These are phyloP conservation scores for Colletotrichum ledebouriae DNA, from an alignment of 2,329 filamentous ascomycete species.

Conservation along the genomic window DNA sequence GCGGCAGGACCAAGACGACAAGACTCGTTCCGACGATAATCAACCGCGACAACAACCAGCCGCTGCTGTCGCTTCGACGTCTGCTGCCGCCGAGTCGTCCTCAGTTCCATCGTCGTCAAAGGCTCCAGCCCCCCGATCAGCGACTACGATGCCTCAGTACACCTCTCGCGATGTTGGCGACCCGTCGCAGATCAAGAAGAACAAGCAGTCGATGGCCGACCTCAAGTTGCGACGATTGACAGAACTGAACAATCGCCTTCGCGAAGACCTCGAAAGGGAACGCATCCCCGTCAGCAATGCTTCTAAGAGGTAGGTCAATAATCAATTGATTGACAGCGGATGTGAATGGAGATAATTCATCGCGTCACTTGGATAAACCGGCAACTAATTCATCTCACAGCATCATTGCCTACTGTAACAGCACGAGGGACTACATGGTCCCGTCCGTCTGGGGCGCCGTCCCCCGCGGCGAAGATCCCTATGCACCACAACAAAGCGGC, in stretches of 20 bases:
- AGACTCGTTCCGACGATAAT: conserved; percentile 25
- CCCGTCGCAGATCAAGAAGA: conserved; percentile 82
- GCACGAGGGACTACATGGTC: conserved; percentile 99
- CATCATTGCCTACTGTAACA: conserved; percentile 98
- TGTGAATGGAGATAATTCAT: conserved; percentile 7
- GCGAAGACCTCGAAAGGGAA: conserved; percentile 95
- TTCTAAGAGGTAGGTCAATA: conserved; percentile 78
- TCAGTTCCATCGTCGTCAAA: conserved; percentile 39
- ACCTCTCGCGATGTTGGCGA: conserved; percentile 77
- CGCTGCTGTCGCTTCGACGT: conserved; percentile 21
- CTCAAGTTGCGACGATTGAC: conserved; percentile 96
- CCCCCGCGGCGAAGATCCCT: conserved; percentile 97
- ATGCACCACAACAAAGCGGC: conserved; percentile 92
- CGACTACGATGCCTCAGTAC: conserved; percentile 72
- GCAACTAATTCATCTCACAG: conserved; percentile 60
- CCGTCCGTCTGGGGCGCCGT: conserved; percentile 96
- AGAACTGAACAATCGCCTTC: conserved; percentile 94
- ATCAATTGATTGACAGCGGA: neutral
- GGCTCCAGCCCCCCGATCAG: conserved; percentile 43
- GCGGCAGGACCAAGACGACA: conserved; percentile 37
- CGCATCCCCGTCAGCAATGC: conserved; percentile 96
- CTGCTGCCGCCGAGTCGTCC: conserved; percentile 36
- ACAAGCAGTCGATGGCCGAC: conserved; percentile 99
- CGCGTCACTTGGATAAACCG: conserved; percentile 7
- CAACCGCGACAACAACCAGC: conserved; percentile 32